Conservation (phyloP, 2,329 filamentous ascomycete species). For the Calonectria honghensis region DNA sequence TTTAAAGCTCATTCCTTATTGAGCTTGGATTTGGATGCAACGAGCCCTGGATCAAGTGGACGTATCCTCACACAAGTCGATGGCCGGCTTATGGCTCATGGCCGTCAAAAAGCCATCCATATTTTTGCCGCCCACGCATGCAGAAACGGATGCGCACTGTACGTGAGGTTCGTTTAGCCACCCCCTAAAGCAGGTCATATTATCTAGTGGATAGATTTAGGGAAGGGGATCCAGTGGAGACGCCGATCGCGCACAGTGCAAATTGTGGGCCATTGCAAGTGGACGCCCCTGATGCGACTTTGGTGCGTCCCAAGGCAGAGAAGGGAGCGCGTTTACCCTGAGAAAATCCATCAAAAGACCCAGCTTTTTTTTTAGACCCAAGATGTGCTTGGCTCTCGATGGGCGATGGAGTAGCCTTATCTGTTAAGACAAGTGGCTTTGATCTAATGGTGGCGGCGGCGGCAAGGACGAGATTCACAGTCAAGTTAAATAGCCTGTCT, state of each 20-base stretch:
- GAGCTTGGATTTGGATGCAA: neutral
- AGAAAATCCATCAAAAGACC: conserved; percentile 21
- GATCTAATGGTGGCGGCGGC: neutral
- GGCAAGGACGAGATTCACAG: neutral
- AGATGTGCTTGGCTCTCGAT: neutral
- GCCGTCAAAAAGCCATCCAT: conserved; percentile 11
- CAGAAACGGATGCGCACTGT: conserved; percentile 29
- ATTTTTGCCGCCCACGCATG: conserved; percentile 35
- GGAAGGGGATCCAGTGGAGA: neutral
- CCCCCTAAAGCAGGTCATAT: conserved; percentile 12
- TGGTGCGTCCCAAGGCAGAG: conserved; percentile 19
- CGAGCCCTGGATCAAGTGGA: neutral
- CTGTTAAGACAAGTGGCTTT: neutral
- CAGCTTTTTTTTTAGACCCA: neutral
- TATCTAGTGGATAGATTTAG: conserved; percentile 3
- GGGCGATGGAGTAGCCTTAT: neutral
- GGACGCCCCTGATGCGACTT: conserved; percentile 30
- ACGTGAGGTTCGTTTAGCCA: conserved; percentile 22
- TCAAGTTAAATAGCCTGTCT: conserved; percentile 15
- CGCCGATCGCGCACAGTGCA: conserved; percentile 35
- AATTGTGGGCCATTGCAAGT: conserved; percentile 1
- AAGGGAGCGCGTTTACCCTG: conserved; percentile 18
- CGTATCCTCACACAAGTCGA: neutral
- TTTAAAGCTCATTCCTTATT: neutral
- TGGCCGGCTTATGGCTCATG: neutral